Conservation (phyloP, 768 basidiomycete genomes). For the Boletus huronensis region DNA sequence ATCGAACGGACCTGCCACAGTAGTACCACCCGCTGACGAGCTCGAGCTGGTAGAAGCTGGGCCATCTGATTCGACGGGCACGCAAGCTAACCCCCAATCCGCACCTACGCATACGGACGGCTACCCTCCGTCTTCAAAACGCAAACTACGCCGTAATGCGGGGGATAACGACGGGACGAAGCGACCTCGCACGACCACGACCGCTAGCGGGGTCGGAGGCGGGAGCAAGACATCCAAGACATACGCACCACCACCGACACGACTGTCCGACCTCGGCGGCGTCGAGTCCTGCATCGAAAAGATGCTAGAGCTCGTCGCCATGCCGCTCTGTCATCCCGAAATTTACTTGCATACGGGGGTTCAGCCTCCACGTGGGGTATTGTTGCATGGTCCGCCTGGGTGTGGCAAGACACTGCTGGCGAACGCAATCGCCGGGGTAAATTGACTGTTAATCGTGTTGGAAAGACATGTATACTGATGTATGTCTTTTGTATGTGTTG, state of each 20-base stretch:
- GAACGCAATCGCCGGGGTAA: slow-evolving; percentile 91
- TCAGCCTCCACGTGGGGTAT: slow-evolving; percentile 85
- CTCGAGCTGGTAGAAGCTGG: slow-evolving; percentile 7
- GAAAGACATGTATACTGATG: neutral
- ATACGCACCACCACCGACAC: slow-evolving; percentile 65
- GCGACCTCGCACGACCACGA: slow-evolving; percentile 42
- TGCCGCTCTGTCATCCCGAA: slow-evolving; percentile 94
- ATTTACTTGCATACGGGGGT: slow-evolving; percentile 93
- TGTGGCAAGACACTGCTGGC: slow-evolving; percentile 96
- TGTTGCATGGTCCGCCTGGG: slow-evolving; percentile 93
- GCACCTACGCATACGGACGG: neutral
- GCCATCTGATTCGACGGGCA: slow-evolving; percentile 8
- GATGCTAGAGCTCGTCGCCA: slow-evolving; percentile 92
- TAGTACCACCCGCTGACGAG: slow-evolving; percentile 17
- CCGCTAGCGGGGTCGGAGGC: slow-evolving; percentile 4
- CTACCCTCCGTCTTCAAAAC: slow-evolving; percentile 44
- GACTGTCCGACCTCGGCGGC: slow-evolving; percentile 85
- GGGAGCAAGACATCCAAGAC: slow-evolving; percentile 29
- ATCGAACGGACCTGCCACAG: slow-evolving; percentile 27
- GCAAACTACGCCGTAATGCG: slow-evolving; percentile 54
- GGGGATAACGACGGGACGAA: slow-evolving; percentile 53
- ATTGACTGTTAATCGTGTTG: neutral
- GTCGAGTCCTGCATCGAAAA: slow-evolving; percentile 84
- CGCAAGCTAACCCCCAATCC: neutral
- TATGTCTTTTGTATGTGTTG: too few species aligned